Percentiles rank a stretch among this genome's conserved stretches.
Evolutionary conservation across 352 stramenopile genomes (phyloP).

Genomic region (Peronospora destructor): DNA sequence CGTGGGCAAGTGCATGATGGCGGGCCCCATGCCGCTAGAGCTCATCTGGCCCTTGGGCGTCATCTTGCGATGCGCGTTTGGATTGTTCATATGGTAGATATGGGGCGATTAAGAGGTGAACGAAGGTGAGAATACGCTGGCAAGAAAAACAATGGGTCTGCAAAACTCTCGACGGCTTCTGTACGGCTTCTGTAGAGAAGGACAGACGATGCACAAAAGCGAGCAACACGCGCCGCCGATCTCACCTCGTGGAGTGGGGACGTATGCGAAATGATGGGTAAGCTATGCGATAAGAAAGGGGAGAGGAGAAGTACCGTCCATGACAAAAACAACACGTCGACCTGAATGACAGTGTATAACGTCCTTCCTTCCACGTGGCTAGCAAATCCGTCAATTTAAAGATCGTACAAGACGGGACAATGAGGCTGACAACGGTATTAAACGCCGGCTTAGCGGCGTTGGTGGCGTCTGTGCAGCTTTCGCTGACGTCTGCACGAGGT

Average conservation of each 20-base stretch:
- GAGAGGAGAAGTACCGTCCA: neutral
- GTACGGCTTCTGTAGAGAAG: constrained; percentile 1
- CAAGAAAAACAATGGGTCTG: neutral
- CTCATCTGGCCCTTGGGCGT: constrained; percentile 87
- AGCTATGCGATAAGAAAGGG: constrained; percentile 6
- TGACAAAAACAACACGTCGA: neutral
- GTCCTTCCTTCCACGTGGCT: constrained; percentile 16
- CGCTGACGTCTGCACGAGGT: constrained; percentile 21
- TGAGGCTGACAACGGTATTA: constrained; percentile 19
- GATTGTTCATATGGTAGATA: constrained; percentile 35
- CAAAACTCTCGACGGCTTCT: neutral
- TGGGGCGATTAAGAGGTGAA: neutral
- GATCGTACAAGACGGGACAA: constrained; percentile 3
- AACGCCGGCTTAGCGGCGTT: constrained; percentile 12
- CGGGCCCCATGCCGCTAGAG: constrained; percentile 78
- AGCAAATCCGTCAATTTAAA: constrained; percentile 9
- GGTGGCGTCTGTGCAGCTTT: constrained; percentile 18
- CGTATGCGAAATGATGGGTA: constrained; percentile 9
- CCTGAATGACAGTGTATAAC: constrained; percentile 1
- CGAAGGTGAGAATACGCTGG: neutral
- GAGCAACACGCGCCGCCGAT: constrained; percentile 3
- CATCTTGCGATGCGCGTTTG: constrained; percentile 81
- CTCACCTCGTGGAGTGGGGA: constrained; percentile 8
- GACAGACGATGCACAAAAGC: neutral
- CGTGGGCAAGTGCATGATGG: constrained; percentile 70